A percentile compares a stretch with the other conserved stretches of the same genome.
Conservation (phyloP, 2,329 filamentous ascomycete species). For the Didymella pinodella region DNA sequence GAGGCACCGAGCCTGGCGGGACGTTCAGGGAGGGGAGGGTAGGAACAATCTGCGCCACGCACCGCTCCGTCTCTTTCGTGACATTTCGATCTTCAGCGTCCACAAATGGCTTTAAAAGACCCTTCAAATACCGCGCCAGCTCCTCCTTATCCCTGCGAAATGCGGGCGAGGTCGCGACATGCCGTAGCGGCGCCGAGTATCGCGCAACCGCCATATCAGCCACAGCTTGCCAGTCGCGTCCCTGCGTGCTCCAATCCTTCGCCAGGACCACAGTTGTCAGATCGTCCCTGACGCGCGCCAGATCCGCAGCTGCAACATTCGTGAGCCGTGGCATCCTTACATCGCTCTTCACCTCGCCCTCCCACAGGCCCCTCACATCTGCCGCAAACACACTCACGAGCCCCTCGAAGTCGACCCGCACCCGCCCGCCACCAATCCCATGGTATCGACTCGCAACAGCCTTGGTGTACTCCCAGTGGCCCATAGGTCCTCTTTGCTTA, state of each 20-base stretch:
- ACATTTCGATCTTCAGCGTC: slow-evolving; percentile 41
- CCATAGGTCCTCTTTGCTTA: slow-evolving; percentile 13
- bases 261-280: slow-evolving; percentile 55
- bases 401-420: slow-evolving; percentile 57
- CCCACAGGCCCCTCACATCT: slow-evolving; percentile 51
- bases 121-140: slow-evolving; percentile 38
- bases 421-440: slow-evolving; percentile 55
- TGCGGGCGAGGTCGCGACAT: slow-evolving; percentile 31
- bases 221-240: slow-evolving; percentile 70
- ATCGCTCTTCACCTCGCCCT: slow-evolving; percentile 42
- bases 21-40: neutral
- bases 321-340: slow-evolving; percentile 52
- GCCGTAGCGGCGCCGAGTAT: slow-evolving; percentile 64
- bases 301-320: slow-evolving; percentile 39
- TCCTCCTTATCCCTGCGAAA: slow-evolving; percentile 30
- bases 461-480: slow-evolving; percentile 48
- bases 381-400: slow-evolving; percentile 58
- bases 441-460: slow-evolving; percentile 55
- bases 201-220: slow-evolving; percentile 71
- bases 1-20: slow-evolving; percentile 24
- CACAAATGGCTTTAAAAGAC: slow-evolving; percentile 51
- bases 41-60: slow-evolving; percentile 56
- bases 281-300: slow-evolving; percentile 54
- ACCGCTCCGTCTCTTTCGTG: slow-evolving; percentile 56
- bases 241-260: slow-evolving; percentile 22